phyloP scores from a whole-genome alignment of 164 flowering plant genomes.

The Euptelea pleiosperma region DNA sequence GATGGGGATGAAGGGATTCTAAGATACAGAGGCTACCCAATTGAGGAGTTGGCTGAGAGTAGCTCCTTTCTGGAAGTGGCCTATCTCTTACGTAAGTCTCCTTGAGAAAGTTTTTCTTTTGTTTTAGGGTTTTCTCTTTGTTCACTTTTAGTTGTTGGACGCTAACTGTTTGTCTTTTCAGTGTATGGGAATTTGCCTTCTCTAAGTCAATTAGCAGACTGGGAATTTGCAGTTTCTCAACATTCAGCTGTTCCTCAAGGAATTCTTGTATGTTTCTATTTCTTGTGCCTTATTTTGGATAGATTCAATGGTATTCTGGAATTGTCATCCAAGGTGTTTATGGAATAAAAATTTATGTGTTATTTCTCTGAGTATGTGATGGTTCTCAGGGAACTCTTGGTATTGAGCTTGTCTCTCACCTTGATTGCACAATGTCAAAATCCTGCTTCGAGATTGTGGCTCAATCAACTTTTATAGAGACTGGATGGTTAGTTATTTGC shows the following conservation, averaged over 20 bases:
- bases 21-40: conserved; percentile 95
- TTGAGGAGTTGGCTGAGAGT: conserved; percentile 92
- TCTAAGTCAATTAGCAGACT: conserved; percentile 73
- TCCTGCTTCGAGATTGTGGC: too few species aligned
- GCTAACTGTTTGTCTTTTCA: conserved; percentile 16
- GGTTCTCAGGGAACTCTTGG: too few species aligned
- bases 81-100: conserved; percentile 72
- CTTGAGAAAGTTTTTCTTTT: background rate
- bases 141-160: background rate
- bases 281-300: background rate
- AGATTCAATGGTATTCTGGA: too few species aligned
- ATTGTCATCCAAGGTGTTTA: too few species aligned
- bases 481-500: too few species aligned
- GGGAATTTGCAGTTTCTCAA: conserved; percentile 93
- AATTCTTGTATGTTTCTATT: conserved; percentile 51
- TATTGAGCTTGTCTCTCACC: too few species aligned
- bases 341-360: too few species aligned
- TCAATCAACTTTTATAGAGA: too few species aligned
- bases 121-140: background rate
- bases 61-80: conserved; percentile 91
- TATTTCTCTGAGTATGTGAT: too few species aligned
- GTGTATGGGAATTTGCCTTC: conserved; percentile 97
- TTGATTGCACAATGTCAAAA: too few species aligned
- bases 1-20: conserved; percentile 98
- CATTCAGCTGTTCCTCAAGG: conserved; percentile 99